Conservation (phyloP, 768 basidiomycete genomes). For the Hypholoma fasciculare region DNA sequence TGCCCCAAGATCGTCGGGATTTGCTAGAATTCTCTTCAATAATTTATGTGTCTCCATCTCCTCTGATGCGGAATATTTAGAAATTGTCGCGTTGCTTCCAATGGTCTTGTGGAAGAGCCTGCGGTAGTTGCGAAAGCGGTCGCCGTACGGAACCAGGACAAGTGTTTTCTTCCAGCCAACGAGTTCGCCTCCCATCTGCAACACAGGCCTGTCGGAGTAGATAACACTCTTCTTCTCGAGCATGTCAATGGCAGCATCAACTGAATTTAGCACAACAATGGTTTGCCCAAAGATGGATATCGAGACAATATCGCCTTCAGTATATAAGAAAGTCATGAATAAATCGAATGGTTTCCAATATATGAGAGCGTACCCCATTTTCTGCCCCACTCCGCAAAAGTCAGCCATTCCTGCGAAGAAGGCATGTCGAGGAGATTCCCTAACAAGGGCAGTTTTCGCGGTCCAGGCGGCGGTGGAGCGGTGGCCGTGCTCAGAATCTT, state of each 20-base stretch:
- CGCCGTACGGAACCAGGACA: conserved; percentile 35
- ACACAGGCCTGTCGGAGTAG: conserved; percentile 55
- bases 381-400: conserved; percentile 43
- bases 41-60: conserved; percentile 41
- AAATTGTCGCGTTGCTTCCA: conserved; percentile 36
- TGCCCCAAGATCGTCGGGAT: conserved; percentile 31
- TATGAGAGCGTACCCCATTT: conserved; percentile 37
- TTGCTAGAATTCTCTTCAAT: conserved; percentile 33
- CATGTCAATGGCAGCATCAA: conserved; percentile 41
- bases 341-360: neutral
- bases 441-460: conserved; percentile 41
- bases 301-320: conserved; percentile 45
- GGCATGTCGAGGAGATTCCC: conserved; percentile 55
- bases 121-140: conserved; percentile 40
- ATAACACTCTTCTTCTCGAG: conserved; percentile 51
- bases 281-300: conserved; percentile 45
- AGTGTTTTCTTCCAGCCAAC: conserved; percentile 40
- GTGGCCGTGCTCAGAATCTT: conserved; percentile 12
- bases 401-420: conserved; percentile 42
- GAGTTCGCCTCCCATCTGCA: conserved; percentile 44
- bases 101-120: conserved; percentile 41
- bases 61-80: conserved; percentile 36
- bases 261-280: conserved; percentile 44
- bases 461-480: conserved; percentile 44
- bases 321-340: neutral